Conservation (phyloP, 2,329 filamentous ascomycete genomes). For the Reticulascus tulasneorum region DNA sequence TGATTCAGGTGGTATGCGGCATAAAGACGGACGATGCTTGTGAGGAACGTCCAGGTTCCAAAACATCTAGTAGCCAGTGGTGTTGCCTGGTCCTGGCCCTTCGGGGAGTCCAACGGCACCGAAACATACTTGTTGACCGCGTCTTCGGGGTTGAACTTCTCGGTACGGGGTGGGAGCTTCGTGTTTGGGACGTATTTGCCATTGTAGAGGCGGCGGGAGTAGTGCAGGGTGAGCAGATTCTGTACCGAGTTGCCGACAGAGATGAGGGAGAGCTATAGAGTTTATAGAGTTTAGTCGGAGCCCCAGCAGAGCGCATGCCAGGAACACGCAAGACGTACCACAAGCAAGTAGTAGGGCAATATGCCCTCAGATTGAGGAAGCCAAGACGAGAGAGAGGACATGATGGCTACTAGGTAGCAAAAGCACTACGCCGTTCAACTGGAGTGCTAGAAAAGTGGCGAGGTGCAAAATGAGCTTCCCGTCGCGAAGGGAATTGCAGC, state of each 20-base stretch:
- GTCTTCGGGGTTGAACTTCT: constrained; percentile 47
- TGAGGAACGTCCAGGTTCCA: constrained; percentile 82
- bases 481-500: no score
- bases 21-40: constrained; percentile 73
- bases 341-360: constrained; percentile 55
- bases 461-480: no score
- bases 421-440: no score
- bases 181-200: constrained; percentile 54
- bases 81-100: constrained; percentile 60
- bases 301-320: not conserved
- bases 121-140: constrained; percentile 48
- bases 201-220: constrained; percentile 84
- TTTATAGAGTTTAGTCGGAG: not conserved
- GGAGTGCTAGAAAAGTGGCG: no score
- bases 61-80: constrained; percentile 76
- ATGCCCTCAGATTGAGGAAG: constrained; percentile 49
- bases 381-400: constrained; percentile 42
- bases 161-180: constrained; percentile 35
- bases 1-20: constrained; percentile 78
- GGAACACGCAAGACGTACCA: constrained; percentile 35
- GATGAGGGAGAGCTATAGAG: constrained; percentile 68
- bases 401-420: constrained; percentile 22
- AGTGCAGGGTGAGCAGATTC: constrained; percentile 74
- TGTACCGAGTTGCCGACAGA: constrained; percentile 83
- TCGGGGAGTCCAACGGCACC: constrained; percentile 37